These are phyloP conservation scores for Volutella citrinella DNA, from an alignment of 2,329 filamentous ascomycete genomes.

Conservation along the genomic window DNA sequence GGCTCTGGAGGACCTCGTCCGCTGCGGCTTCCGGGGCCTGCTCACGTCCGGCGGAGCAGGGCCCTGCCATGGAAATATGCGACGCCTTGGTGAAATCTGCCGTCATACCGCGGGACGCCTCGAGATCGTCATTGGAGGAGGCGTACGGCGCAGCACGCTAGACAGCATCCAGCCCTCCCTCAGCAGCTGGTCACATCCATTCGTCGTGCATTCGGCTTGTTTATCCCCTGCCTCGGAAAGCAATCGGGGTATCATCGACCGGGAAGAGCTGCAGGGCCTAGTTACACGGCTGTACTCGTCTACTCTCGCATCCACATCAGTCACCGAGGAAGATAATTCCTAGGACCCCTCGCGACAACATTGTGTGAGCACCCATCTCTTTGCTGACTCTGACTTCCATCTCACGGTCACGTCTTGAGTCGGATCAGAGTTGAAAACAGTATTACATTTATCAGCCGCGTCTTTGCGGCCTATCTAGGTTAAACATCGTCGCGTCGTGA, in stretches of 20 bases:
- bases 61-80: slow-evolving; percentile 37
- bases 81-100: slow-evolving; percentile 35
- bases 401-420: no score
- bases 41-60: slow-evolving; percentile 52
- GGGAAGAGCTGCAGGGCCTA: slow-evolving; percentile 19
- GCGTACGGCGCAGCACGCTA: slow-evolving; percentile 43
- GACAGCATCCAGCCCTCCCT: no score
- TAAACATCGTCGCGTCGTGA: no score
- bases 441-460: no score
- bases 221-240: slow-evolving; percentile 11
- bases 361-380: not conserved
- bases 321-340: no score
- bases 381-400: no score
- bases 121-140: slow-evolving; percentile 52
- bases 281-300: slow-evolving; percentile 22
- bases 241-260: slow-evolving; percentile 23
- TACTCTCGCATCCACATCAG: no score
- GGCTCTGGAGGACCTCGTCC: slow-evolving; percentile 32
- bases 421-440: no score
- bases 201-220: slow-evolving; percentile 45
- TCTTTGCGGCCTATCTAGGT: no score
- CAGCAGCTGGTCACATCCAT: slow-evolving; percentile 27
- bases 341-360: no score
- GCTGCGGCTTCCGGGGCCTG: slow-evolving; percentile 48
- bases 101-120: slow-evolving; percentile 26